Evolutionary conservation across 2,329 filamentous ascomycete genomes (phyloP).

Genomic region (Blastomyces percursus): DNA sequence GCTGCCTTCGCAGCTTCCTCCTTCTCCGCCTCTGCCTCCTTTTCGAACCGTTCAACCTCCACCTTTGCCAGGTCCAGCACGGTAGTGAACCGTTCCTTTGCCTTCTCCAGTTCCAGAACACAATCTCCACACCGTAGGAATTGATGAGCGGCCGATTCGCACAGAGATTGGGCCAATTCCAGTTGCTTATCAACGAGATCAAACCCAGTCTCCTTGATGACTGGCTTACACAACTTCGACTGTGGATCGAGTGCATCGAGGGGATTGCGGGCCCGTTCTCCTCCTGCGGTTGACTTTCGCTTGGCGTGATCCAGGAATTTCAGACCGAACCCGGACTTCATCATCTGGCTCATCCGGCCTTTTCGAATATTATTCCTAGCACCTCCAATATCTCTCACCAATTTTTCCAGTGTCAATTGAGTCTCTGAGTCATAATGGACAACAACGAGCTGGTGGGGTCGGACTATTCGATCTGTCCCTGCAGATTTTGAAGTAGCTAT

Average conservation of each 20-base stretch:
- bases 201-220: slow-evolving; percentile 48
- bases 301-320: slow-evolving; percentile 10
- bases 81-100: slow-evolving; percentile 53
- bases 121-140: slow-evolving; percentile 83
- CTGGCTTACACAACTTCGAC: slow-evolving; percentile 19
- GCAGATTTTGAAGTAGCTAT: neutral
- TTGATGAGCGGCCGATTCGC: slow-evolving; percentile 78
- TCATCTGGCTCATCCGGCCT: slow-evolving; percentile 51
- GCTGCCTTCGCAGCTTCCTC: slow-evolving; percentile 8
- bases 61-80: slow-evolving; percentile 51
- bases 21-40: slow-evolving; percentile 36
- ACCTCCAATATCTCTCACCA: slow-evolving; percentile 70
- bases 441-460: slow-evolving; percentile 64
- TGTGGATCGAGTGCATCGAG: slow-evolving; percentile 24
- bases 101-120: slow-evolving; percentile 59
- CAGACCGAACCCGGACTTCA: slow-evolving; percentile 16
- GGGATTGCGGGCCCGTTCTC: slow-evolving; percentile 13
- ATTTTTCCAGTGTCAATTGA: slow-evolving; percentile 67
- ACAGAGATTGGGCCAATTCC: slow-evolving; percentile 68
- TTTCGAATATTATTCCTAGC: slow-evolving; percentile 77
- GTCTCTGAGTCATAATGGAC: slow-evolving; percentile 90
- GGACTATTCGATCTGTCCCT: slow-evolving; percentile 40
- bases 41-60: slow-evolving; percentile 47
- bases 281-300: neutral
- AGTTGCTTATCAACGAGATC: slow-evolving; percentile 67